Conservation (phyloP, 1,284 basidiomycete genomes). For the Boletus semigastroideus region DNA sequence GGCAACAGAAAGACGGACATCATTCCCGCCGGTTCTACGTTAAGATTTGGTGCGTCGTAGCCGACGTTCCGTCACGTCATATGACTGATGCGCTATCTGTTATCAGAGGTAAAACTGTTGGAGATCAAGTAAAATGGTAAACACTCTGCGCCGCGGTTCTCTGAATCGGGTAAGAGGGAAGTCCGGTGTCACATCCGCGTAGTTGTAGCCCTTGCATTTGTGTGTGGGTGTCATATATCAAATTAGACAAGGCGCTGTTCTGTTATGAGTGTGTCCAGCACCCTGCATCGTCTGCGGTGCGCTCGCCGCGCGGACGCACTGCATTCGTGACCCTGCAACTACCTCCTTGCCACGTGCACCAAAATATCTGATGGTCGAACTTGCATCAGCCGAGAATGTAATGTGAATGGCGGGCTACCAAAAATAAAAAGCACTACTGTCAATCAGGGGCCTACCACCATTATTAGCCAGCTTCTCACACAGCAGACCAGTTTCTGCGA, state of each 20-base stretch:
- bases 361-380: neutral
- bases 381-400: neutral
- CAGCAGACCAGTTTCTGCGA: neutral
- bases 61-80: conserved; percentile 1
- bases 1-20: conserved; percentile 52
- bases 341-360: conserved; percentile 11
- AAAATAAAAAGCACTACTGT: neutral
- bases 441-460: conserved; percentile 15
- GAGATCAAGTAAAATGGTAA: conserved; percentile 54
- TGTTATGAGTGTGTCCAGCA: conserved; percentile 17
- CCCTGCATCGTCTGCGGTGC: conserved; percentile 25
- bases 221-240: conserved; percentile 26
- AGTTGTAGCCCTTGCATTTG: conserved; percentile 17
- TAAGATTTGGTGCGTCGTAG: conserved; percentile 63
- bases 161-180: conserved; percentile 2
- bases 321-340: conserved; percentile 25
- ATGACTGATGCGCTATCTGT: conserved; percentile 13
- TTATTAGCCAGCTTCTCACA: neutral
- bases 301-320: conserved; percentile 29
- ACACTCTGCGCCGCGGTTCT: conserved; percentile 11
- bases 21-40: conserved; percentile 70
- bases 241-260: conserved; percentile 23
- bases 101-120: conserved; percentile 70
- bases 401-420: neutral
- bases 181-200: conserved; percentile 19